These are phyloP conservation scores for Amniculicola lignicola DNA, from an alignment of 495 filamentous ascomycete genomes.

Conservation along the genomic window DNA sequence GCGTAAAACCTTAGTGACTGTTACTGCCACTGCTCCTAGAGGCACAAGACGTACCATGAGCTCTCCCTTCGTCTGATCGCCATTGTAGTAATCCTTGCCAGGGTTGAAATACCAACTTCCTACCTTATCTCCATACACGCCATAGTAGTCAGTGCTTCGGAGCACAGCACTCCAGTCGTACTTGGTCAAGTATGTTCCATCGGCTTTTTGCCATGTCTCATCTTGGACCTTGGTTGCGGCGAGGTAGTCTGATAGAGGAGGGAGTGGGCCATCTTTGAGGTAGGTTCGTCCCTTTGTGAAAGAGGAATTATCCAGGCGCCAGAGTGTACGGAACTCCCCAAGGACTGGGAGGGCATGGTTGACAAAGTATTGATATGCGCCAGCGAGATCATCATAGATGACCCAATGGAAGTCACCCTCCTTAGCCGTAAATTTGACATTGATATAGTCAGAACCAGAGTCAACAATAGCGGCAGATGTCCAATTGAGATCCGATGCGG, in stretches of 20 bases:
- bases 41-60: conserved; percentile 38
- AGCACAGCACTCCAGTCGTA: conserved; percentile 38
- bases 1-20: too few relatives aligned
- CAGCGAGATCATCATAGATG: conserved; percentile 39
- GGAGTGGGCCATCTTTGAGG: conserved; percentile 39
- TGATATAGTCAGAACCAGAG: conserved; percentile 36
- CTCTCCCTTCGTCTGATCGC: conserved; percentile 47
- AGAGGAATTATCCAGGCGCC: conserved; percentile 41
- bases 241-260: conserved; percentile 39
- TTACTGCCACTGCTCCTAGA: too few relatives aligned
- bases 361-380: conserved; percentile 48
- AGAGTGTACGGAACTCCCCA: conserved; percentile 46
- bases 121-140: conserved; percentile 36
- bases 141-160: conserved; percentile 7
- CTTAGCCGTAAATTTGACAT: conserved; percentile 39
- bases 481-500: conserved; percentile 40
- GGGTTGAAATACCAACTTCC: conserved; percentile 48
- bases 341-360: conserved; percentile 43
- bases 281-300: conserved; percentile 43
- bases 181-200: conserved; percentile 47
- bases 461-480: conserved; percentile 40
- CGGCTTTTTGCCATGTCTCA: conserved; percentile 44
- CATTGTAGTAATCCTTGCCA: conserved; percentile 48
- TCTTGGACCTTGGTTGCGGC: conserved; percentile 43
- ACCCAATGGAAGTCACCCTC: conserved; percentile 48